Evolutionary conservation across 306 rosid genomes (phyloP).

Genomic region (Prosopis cineraria): DNA sequence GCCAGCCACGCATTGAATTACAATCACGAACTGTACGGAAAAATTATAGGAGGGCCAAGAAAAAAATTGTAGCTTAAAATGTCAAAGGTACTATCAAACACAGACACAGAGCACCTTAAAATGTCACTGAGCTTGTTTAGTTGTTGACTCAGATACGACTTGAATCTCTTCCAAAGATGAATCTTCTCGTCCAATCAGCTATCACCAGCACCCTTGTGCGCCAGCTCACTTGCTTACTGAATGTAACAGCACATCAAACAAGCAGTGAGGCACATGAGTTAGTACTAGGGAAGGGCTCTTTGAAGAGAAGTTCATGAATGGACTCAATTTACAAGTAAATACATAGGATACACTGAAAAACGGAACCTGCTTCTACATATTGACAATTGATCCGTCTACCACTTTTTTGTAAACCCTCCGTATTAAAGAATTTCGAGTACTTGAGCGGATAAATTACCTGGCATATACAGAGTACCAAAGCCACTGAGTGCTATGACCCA

Average conservation of each 20-base stretch:
- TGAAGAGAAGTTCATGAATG: background rate
- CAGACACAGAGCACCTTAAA: background rate
- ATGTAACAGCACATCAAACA: background rate
- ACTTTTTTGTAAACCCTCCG: background rate
- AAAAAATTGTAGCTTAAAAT: too few species aligned
- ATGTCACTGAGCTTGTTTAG: background rate
- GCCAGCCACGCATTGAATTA: too few species aligned
- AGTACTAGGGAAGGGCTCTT: conserved; percentile 2
- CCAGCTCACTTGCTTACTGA: conserved; percentile 99
- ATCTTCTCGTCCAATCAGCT: conserved; percentile 88
- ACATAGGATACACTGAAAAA: background rate
- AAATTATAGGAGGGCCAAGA: too few species aligned
- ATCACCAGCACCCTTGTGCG: conserved; percentile 80
- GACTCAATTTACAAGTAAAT: background rate
- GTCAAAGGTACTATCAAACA: conserved; percentile 12
- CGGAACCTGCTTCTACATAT: background rate
- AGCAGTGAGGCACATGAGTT: background rate
- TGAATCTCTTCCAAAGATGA: conserved; percentile 90
- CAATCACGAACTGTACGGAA: too few species aligned
- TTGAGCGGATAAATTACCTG: conserved; percentile 46
- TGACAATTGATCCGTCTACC: background rate
- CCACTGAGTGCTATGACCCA: conserved; percentile 95
- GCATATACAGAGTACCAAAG: conserved; percentile 99
- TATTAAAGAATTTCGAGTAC: background rate
- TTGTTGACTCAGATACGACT: conserved; percentile 56